A percentile compares a stretch with the other conserved stretches of the same genome.
Evolutionary conservation across 2,329 filamentous ascomycete genomes (phyloP).

Genomic region (Penicillium digitatum): DNA sequence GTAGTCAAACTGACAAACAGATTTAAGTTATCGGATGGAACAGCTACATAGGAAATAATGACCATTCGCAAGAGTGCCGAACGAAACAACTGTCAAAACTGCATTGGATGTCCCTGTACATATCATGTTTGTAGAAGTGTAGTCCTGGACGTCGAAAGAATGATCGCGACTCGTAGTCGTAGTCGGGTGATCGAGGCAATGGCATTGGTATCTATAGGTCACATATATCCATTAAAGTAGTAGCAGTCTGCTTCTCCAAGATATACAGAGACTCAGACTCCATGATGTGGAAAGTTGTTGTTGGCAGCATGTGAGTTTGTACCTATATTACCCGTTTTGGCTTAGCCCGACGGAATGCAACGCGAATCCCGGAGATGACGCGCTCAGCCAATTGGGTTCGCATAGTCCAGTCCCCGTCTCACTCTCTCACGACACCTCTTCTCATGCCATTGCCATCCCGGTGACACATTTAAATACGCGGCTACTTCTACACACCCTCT

Average conservation of each 20-base stretch:
- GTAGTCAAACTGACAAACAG: not conserved
- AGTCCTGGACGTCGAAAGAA: constrained; percentile 2
- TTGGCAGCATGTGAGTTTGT: constrained; percentile 17
- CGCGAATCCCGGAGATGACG: constrained; percentile 20
- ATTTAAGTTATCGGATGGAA: not conserved
- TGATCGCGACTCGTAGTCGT: not conserved
- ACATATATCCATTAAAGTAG: not conserved
- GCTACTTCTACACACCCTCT: not conserved
- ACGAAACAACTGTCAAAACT: not conserved
- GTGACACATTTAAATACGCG: not conserved
- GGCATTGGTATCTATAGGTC: not conserved
- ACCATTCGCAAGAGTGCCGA: not conserved
- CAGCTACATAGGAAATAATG: not conserved
- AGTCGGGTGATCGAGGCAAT: not conserved
- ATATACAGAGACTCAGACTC: not conserved
- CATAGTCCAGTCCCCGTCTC: not conserved
- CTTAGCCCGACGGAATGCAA: constrained; percentile 27
- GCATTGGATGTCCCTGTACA: not conserved
- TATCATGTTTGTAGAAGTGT: not conserved
- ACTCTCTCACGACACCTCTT: constrained; percentile 5
- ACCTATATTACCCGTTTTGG: constrained; percentile 28
- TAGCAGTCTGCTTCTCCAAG: not conserved
- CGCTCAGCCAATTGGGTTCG: constrained; percentile 18
- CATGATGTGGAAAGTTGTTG: not conserved
- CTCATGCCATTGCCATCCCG: not conserved